These are phyloP conservation scores for Clavispora fructus DNA, from an alignment of 805 yeast species.

Conservation along the genomic window DNA sequence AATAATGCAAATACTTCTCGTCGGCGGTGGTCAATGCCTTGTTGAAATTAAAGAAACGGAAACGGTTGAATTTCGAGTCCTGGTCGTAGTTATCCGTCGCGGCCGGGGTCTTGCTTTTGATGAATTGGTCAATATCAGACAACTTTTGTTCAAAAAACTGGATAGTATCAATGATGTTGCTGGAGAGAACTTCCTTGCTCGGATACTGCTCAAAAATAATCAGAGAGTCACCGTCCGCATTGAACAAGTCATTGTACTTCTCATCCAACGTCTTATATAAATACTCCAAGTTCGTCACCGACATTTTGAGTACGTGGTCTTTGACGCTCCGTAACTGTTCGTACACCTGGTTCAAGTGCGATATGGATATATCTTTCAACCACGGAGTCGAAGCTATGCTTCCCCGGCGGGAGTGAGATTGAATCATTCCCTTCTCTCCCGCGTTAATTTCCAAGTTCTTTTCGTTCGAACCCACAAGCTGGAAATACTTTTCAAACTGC, in stretches of 20 bases:
- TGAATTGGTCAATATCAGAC: slow-evolving; percentile 32
- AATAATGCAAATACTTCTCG: slow-evolving; percentile 51
- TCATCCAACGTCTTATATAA: slow-evolving; percentile 36
- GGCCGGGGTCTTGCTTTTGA: slow-evolving; percentile 28
- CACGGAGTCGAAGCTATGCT: slow-evolving; percentile 26
- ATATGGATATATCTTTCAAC: slow-evolving; percentile 27
- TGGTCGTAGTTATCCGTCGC: slow-evolving; percentile 23
- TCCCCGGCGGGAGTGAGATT: slow-evolving; percentile 17
- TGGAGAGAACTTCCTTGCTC: slow-evolving; percentile 24
- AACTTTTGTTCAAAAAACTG: slow-evolving; percentile 39
- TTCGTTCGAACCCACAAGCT: slow-evolving; percentile 18
- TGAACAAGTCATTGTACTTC: slow-evolving; percentile 35
- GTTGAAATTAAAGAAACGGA: slow-evolving; percentile 35
- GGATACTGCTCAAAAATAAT: slow-evolving; percentile 6
- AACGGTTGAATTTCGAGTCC: slow-evolving; percentile 27
- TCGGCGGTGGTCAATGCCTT: slow-evolving; percentile 29
- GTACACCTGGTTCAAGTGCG: slow-evolving; percentile 29
- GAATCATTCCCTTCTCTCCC: slow-evolving; percentile 1
- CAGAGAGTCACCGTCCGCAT: slow-evolving; percentile 12
- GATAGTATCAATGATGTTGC: slow-evolving; percentile 37
- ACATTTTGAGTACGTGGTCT: slow-evolving; percentile 31
- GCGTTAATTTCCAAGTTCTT: neutral
- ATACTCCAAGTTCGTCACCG: slow-evolving; percentile 35
- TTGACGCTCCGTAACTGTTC: slow-evolving; percentile 31
- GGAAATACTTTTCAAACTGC: slow-evolving; percentile 36